These are phyloP conservation scores for Onygenales sp. DNA, from an alignment of 2,329 filamentous ascomycete species.

Conservation along the genomic window DNA sequence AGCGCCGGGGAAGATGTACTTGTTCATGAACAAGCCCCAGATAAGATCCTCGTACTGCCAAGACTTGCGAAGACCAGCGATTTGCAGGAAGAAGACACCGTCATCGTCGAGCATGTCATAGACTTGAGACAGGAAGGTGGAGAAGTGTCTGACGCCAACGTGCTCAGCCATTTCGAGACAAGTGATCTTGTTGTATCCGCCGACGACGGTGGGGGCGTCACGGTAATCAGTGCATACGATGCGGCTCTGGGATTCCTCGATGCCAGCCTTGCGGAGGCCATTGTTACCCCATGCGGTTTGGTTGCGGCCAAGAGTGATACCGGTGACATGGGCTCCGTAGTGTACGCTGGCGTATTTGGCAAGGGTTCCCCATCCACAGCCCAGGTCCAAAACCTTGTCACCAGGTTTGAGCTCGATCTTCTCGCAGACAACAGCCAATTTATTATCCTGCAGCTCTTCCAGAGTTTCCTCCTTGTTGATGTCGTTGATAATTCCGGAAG, in stretches of 20 bases:
- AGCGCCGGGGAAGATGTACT: slow-evolving; percentile 95
- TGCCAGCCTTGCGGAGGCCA: slow-evolving; percentile 70
- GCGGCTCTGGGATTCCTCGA: slow-evolving; percentile 78
- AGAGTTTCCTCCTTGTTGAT: slow-evolving; percentile 78
- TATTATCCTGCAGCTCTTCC: slow-evolving; percentile 96
- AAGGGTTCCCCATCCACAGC: slow-evolving; percentile 96
- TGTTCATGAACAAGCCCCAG: slow-evolving; percentile 99
- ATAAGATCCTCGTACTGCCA: slow-evolving; percentile 98
- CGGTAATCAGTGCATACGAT: slow-evolving; percentile 97
- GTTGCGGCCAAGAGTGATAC: slow-evolving; percentile 90
- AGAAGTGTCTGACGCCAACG: slow-evolving; percentile 86
- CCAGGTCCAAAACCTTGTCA: slow-evolving; percentile 83
- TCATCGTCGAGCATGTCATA: slow-evolving; percentile 95
- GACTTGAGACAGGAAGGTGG: slow-evolving; percentile 71
- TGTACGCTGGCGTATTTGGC: slow-evolving; percentile 86
- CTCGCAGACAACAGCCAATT: slow-evolving; percentile 87
- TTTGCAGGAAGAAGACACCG: slow-evolving; percentile 91
- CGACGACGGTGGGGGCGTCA: slow-evolving; percentile 72
- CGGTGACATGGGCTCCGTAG: slow-evolving; percentile 77
- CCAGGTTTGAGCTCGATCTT: slow-evolving; percentile 79
- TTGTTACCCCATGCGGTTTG: slow-evolving; percentile 96
- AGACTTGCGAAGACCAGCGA: slow-evolving; percentile 81
- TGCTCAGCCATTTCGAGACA: slow-evolving; percentile 99
- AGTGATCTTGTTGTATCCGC: slow-evolving; percentile 87
- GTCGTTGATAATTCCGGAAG: slow-evolving; percentile 86